Evolutionary conservation across 805 yeast genomes (phyloP), one percentile per base, ranked within the genome.

Genomic region (Wickerhamiella domercqiae): DNA sequence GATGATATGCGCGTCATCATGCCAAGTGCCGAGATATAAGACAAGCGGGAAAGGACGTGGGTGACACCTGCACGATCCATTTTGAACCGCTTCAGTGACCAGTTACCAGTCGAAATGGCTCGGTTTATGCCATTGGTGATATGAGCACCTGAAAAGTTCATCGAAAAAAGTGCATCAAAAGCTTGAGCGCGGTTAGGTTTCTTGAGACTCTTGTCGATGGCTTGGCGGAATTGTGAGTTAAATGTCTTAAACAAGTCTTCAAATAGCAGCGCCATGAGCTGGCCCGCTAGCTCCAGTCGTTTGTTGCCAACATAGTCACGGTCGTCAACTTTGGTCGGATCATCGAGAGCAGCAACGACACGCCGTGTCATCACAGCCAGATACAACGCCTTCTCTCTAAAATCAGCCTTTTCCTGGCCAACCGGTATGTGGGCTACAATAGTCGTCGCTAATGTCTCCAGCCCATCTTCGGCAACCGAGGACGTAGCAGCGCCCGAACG

Each of bases 21-120:
- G 51, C 98, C 98, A 43, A 90, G 63, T 0, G 98, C 98, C 6
- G 93, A 77, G 33, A 90, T 87, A 57, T 83, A 90, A 16, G 94
- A 80, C 41, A 90, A 63, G 53, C 98, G 71, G 41, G 93, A 78
- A 39, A 90, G 66, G 29, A 90, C 96, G 57, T 90, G 98, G 3
- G 98, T 90, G 37, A 90, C 98, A 62, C 98, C 98, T 0, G 98
- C 98, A 44, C 98, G 73, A 62, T 90, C 98, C 99, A 90, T 90
- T 76, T 86, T 87, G 67, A 90, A 90, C 64, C 99, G 79, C 62
- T 90, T 90, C 54, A 90, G 68, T 2, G 96, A 83, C 99, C 99
- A 90, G 58, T 90, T 90, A 49, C 99, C 99, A 0, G 99, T 90
- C 13, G 97, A 86, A 34, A 90, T 90, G 32, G 99, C 96, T 52